These are phyloP conservation scores for Byssochlamys sp. DNA, from an alignment of 2,329 filamentous ascomycete species.

Conservation along the genomic window DNA sequence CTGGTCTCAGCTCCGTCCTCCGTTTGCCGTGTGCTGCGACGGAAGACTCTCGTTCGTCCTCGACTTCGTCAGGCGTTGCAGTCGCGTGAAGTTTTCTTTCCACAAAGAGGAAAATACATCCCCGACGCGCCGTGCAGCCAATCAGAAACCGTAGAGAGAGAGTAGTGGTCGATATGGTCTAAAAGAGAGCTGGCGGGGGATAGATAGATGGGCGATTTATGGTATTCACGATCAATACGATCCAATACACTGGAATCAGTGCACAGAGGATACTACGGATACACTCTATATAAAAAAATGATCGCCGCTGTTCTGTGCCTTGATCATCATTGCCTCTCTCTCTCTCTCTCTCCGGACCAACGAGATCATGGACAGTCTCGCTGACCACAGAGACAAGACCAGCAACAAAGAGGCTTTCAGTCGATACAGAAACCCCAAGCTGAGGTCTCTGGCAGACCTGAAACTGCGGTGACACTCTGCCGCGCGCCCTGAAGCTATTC, in stretches of 20 bases:
- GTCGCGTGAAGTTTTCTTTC: not conserved
- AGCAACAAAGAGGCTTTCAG: not conserved
- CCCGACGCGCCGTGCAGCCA: constrained; percentile 10
- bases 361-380: not conserved
- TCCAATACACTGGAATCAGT: too few relatives aligned
- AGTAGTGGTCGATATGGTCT: not conserved
- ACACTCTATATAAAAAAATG: not conserved
- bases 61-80: not conserved
- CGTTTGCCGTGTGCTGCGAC: not conserved
- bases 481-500: not conserved
- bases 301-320: not conserved
- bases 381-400: not conserved
- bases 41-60: constrained; percentile 1
- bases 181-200: too few relatives aligned
- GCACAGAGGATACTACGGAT: too few relatives aligned
- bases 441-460: not conserved
- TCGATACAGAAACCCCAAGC: not conserved
- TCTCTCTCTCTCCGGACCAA: not conserved
- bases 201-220: too few relatives aligned
- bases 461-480: not conserved
- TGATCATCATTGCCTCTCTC: not conserved
- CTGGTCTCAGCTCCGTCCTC: not conserved
- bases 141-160: constrained; percentile 8
- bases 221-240: too few relatives aligned
- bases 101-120: constrained; percentile 5